Evolutionary conservation across 129 eudicot species (phyloP).

Genomic region (Pittosporum tobira): DNA sequence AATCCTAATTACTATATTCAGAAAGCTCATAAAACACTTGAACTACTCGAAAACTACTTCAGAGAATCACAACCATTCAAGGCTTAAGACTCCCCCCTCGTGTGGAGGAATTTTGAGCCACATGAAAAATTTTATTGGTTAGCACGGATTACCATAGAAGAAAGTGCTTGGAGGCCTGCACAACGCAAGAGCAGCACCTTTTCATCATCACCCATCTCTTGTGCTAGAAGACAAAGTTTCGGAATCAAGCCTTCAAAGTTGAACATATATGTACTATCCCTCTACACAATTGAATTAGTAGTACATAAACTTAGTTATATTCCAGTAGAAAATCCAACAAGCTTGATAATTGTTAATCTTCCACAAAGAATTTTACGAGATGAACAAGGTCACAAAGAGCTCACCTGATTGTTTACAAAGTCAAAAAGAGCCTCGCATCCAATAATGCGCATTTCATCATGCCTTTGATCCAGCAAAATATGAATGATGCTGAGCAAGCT

Average conservation of each 20-base stretch:
- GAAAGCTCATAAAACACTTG: not conserved
- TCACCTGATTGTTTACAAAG: slow-evolving; percentile 58
- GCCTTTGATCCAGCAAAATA: slow-evolving; percentile 58
- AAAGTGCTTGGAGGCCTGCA: slow-evolving; percentile 62
- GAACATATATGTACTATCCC: slow-evolving; percentile 60
- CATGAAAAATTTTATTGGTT: too few relatives aligned
- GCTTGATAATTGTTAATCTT: not conserved
- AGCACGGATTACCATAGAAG: slow-evolving; percentile 35
- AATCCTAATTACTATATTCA: not conserved
- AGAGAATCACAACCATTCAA: too few relatives aligned
- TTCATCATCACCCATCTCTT: slow-evolving; percentile 58
- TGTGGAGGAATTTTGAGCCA: too few relatives aligned
- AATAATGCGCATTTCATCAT: slow-evolving; percentile 59
- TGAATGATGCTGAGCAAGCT: slow-evolving; percentile 66
- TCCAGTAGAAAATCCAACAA: not conserved
- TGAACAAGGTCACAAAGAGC: not conserved
- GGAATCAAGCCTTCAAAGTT: slow-evolving; percentile 64
- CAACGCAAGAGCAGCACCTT: slow-evolving; percentile 43
- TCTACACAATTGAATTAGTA: slow-evolving; percentile 32
- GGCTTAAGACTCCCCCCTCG: too few relatives aligned
- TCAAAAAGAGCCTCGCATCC: slow-evolving; percentile 76
- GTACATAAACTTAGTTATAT: not conserved
- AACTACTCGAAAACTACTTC: too few relatives aligned
- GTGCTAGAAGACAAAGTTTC: slow-evolving; percentile 59
- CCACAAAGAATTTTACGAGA: not conserved